A percentile compares a stretch with the other conserved stretches of the same genome.
phyloP scores from a whole-genome alignment of 371 early-diverging fungal genomes.

The Apophysomyces sp. region DNA sequence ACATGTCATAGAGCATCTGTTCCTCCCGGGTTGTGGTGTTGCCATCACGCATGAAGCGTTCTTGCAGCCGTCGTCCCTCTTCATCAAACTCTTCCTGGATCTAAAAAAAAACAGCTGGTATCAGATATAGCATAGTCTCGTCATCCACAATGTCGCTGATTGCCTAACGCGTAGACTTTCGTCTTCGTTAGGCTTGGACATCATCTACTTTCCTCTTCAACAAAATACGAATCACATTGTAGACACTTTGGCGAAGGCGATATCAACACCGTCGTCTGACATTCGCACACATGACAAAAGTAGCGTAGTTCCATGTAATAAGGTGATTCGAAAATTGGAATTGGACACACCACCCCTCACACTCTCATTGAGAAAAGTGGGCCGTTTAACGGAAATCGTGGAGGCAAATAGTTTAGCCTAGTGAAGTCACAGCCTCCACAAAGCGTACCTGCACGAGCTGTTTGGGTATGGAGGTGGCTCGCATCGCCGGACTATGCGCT shows the following conservation, averaged over 20 bases:
- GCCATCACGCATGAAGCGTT: background rate
- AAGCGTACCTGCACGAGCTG: no score
- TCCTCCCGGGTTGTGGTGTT: background rate
- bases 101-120: background rate
- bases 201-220: background rate
- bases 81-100: background rate
- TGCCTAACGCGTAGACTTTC: background rate
- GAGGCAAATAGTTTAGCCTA: no score
- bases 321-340: background rate
- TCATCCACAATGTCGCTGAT: no score
- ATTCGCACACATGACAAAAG: background rate
- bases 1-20: background rate
- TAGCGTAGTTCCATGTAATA: background rate
- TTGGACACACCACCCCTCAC: background rate
- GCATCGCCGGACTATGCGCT: no score
- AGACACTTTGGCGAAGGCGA: background rate
- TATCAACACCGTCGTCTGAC: background rate
- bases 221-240: background rate
- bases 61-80: background rate
- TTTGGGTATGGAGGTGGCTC: no score
- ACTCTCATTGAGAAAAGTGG: no score
- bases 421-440: no score
- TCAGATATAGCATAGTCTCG: background rate
- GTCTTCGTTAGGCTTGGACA: background rate
- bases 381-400: no score